Base-by-base conservation (phyloP, 345 rosid genomes). In the Litchi chinensis region DNA sequence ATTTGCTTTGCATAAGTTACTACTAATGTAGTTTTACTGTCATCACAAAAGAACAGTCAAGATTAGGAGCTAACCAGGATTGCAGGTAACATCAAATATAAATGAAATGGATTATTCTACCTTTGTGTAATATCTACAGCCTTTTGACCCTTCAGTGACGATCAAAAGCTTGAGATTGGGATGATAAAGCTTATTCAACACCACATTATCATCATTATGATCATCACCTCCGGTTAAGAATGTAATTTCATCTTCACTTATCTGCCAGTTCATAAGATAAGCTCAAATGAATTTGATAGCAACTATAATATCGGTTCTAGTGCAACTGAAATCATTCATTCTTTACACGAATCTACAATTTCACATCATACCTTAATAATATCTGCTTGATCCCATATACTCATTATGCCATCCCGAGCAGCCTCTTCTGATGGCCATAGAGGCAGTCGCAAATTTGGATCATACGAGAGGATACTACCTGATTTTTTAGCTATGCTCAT, bases 91-190 rank as follows among this genome's bases (percentile, higher is more conserved):
- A 66, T 44, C 41, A 73, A 69, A 67, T 22, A n/a, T n/a, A 7
- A 62, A 68, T 37, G 9, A 9, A 73, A 5, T n/a, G 6, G 6
- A 67, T n/a, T 39, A 41, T 21, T 76, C 77, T 80, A 92, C 99
- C 95, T 91, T 82, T 72, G 99, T 94, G 83, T 90, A 97, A 81
- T 97, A 97, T 90, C 98, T 89, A 85, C 98, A 94, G 57, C 99
- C 99, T 8, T 85, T 83, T 52, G 97, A 81, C 71, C 98, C 99
- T 86, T 97, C 99, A 54, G 98, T 94, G 18, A 97, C 93, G 37
- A 97, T 62, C 84, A 97, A 89, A 84, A 97, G 98, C 84, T 87
- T 93, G 64, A 94, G 92, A 75, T 90, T 81, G 24, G 96, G 93
- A 86, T 92, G 97, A 77, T 86, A 92, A 32, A 92, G 91, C 84